These are phyloP conservation scores for Citrullus amarus DNA, from an alignment of 306 rosid genomes.

Conservation along the genomic window DNA sequence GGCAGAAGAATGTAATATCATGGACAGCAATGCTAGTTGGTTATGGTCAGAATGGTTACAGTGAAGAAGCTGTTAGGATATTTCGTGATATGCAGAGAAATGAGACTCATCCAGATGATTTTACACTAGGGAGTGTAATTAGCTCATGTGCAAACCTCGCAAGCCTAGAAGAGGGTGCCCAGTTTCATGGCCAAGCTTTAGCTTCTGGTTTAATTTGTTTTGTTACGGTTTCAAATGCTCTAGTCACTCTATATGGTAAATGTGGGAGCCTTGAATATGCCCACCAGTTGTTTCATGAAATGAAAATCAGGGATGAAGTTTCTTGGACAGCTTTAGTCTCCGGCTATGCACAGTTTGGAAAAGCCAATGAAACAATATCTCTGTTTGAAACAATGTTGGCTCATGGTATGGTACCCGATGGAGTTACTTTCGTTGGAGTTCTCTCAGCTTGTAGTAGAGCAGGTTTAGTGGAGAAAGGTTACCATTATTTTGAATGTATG, in stretches of 20 bases:
- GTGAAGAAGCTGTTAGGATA: constrained; percentile 77
- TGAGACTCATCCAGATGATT: constrained; percentile 70
- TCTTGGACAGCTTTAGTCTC: constrained; percentile 94
- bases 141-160: constrained; percentile 93
- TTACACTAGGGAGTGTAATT: constrained; percentile 73
- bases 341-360: constrained; percentile 72
- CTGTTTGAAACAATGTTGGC: constrained; percentile 62
- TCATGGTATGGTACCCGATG: constrained; percentile 61
- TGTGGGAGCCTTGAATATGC: constrained; percentile 77
- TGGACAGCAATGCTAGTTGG: constrained; percentile 94
- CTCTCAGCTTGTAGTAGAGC: constrained; percentile 94
- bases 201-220: constrained; percentile 60
- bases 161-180: constrained; percentile 92
- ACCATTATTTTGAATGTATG: constrained; percentile 55
- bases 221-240: constrained; percentile 72
- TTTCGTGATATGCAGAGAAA: constrained; percentile 70
- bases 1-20: constrained; percentile 61
- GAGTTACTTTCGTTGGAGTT: constrained; percentile 81
- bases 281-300: constrained; percentile 50
- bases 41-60: constrained; percentile 75
- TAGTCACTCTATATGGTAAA: constrained; percentile 71
- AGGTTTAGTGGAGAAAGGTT: constrained; percentile 76
- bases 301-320: constrained; percentile 57
- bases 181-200: constrained; percentile 69
- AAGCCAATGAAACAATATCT: constrained; percentile 55